These are phyloP conservation scores for Suhomyces xylopsoci DNA, from an alignment of 805 yeast species.

Conservation along the genomic window DNA sequence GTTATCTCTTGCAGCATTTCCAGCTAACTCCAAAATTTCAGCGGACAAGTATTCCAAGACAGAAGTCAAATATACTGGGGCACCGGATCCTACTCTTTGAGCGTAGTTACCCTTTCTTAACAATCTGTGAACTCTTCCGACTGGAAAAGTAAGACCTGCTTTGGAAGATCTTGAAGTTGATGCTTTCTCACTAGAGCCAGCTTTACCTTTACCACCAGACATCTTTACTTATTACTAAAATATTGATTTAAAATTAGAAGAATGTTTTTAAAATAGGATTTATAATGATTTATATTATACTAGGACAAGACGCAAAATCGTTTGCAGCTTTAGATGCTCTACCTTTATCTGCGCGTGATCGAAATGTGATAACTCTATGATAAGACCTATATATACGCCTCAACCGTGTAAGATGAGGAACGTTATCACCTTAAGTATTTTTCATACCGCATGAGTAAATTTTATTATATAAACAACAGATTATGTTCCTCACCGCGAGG, in stretches of 20 bases:
- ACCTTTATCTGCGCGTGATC: background rate
- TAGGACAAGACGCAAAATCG: background rate
- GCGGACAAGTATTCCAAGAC: slow-evolving; percentile 97
- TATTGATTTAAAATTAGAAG: background rate
- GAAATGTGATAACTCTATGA: background rate
- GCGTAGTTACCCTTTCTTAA: slow-evolving; percentile 97
- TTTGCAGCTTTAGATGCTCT: background rate
- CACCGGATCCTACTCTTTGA: slow-evolving; percentile 98
- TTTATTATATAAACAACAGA: background rate
- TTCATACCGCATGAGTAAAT: background rate
- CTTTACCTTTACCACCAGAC: slow-evolving; percentile 90
- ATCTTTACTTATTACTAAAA: slow-evolving; percentile 35
- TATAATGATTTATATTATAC: background rate
- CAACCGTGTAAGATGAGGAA: background rate
- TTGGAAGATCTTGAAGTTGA: slow-evolving; percentile 97
- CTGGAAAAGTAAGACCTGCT: slow-evolving; percentile 99
- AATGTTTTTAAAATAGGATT: background rate
- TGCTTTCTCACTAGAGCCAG: slow-evolving; percentile 85
- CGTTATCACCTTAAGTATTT: background rate
- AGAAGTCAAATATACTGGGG: slow-evolving; percentile 96
- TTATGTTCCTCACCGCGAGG: background rate
- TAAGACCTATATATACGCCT: background rate
- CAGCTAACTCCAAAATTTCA: slow-evolving; percentile 96
- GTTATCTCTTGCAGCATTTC: slow-evolving; percentile 94
- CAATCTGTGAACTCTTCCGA: slow-evolving; percentile 97